Base-by-base conservation (phyloP, 768 basidiomycete genomes). In the Pisolithus sp. region DNA sequence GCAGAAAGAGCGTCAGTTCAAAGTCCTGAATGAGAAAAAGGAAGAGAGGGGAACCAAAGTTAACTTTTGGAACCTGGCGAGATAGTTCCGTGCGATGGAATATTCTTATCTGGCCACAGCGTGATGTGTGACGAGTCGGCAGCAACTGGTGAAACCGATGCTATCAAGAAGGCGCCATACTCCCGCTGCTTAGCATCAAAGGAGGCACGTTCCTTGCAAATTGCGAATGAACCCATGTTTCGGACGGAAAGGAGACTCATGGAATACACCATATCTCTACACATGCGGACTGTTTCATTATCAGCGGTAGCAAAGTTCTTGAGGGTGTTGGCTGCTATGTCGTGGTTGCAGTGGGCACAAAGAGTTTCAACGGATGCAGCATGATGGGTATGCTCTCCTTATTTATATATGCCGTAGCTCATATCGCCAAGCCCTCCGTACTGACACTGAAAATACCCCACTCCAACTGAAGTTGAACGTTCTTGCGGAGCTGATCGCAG, bases 1-100 rank as follows among this genome's bases (percentile, higher is more conserved):
- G 87, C 93, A 97, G 69, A 98, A 98, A 69, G 96, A 99, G 68
- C 84, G 85, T 2, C 96, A 98, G 70, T 99, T 99, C 75, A 83
- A 86, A 61, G 76, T 74, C 18, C 79, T 99, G 39, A 98, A 97
- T 62, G 89, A 88, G 59, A 88, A 94, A 70, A 95, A 95, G 69
- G 95, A 98, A 51, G 96, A 95, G 59, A 88, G 96, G 24, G 81
- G 78, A 5, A 83, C 92, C 59, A 93, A 93, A 68, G 85, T 87
- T 48, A 84, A 15, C 73, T 90, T 17, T 67, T 98, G 37, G 94
- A 98, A 73, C 93, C 96, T 1, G 96, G 96, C 51, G 95, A 98
- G 66, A 85, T 98, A 52, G 65, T 98, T 15, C 96, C 96, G 45
- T 95, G 93, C 68, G 96, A 99, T 64, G 96, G 96, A 49, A 76